Evolutionary conservation across 768 basidiomycete species (phyloP).

Genomic region (Cystobasidium onofrii): DNA sequence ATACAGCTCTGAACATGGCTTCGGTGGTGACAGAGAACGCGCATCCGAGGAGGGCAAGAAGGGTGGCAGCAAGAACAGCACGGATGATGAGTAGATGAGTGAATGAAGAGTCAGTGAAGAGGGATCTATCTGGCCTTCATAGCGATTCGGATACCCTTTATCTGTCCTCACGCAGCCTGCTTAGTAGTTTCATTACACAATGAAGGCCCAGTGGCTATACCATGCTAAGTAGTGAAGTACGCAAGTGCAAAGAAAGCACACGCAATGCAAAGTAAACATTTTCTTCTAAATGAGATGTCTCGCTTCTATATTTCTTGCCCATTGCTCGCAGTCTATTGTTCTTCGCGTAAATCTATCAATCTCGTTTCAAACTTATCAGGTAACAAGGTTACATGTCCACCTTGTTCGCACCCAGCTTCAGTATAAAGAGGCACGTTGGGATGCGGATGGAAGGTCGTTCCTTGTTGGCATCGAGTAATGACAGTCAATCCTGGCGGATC

Average conservation of each 20-base stretch:
- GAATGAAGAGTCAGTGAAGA: no score
- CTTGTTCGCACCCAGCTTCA: not conserved
- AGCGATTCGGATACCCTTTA: no score
- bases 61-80: not conserved
- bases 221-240: not conserved
- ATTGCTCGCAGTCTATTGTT: not conserved
- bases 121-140: no score
- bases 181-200: no score
- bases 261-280: not conserved
- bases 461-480: not conserved
- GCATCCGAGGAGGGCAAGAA: slow-evolving; percentile 21
- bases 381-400: not conserved
- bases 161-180: no score
- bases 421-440: not conserved
- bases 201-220: not conserved
- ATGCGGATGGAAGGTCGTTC: not conserved
- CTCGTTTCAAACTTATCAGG: not conserved
- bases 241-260: not conserved
- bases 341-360: not conserved
- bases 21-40: slow-evolving; percentile 32
- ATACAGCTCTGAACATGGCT: slow-evolving; percentile 44
- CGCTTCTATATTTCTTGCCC: not conserved
- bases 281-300: not conserved
- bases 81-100: no score
- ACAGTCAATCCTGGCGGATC: not conserved